Base-by-base conservation (phyloP, 139 green algal genomes). In the Bryopsis sp. region DNA sequence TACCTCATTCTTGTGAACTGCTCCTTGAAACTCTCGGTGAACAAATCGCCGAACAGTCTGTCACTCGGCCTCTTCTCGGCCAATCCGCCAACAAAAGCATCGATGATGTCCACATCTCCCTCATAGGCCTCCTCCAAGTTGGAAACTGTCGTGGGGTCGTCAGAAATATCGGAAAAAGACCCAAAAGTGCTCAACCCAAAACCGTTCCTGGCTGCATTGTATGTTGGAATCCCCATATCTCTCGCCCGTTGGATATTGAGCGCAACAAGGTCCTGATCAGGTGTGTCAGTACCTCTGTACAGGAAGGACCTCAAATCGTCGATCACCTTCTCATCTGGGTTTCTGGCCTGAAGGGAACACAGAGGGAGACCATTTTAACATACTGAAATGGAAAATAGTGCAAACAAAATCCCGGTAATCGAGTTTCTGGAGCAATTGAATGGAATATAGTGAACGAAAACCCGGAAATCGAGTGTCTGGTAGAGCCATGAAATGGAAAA, bases 281-380 rank as follows among this genome's bases (percentile, higher is more conserved):
- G 19, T 54, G 15, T 11, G 43, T 26, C 43, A 19, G 19, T n/a
- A 26, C 19, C 59, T 24, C 26, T 67, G 29, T 47, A 39, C 24
- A 67, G 59, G 29, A 67, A 67, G 59, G 38, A 47, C 26, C 59
- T n/a, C 32, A 67, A 26, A 29, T 67, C 59, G 31, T 67, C 59
- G 19, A 48, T 31, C 7, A 47, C 29, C 24, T 47, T 39, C 5
- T 43, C 6, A 43, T 67, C 59, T 22, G 39, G 6, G 5, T 67
- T 29, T 47, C 39, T 43, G 6, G 26, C n/a, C 38, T 57, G 35
- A 35, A 54, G 43, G 43, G n/a, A n/a, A n/a, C n/a, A n/a, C n/a
- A n/a, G n/a, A n/a, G n/a, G n/a, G n/a, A n/a, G n/a, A n/a, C n/a
- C n/a, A n/a, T n/a, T n/a, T n/a, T n/a, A n/a, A n/a, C n/a, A n/a